These are phyloP conservation scores for Orbilia ellipsospora DNA, from an alignment of 2,329 filamentous ascomycete species.

Conservation along the genomic window DNA sequence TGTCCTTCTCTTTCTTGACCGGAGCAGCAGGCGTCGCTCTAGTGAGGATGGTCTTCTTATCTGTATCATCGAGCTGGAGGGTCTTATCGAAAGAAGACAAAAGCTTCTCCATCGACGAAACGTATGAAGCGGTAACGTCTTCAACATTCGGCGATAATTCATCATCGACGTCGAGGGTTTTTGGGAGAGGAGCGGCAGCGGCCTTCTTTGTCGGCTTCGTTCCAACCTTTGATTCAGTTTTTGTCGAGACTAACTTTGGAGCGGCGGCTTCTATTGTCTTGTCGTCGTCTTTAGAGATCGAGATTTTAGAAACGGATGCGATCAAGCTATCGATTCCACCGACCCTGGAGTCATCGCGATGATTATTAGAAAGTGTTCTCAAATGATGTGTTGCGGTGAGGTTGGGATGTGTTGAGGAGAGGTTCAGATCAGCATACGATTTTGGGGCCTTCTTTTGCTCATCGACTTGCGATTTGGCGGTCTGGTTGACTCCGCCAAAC, in stretches of 20 bases:
- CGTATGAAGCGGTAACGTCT: constrained; percentile 53
- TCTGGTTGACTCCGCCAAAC: constrained; percentile 36
- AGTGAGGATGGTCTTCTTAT: constrained; percentile 47
- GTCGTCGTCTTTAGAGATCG: constrained; percentile 50
- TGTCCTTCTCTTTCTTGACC: constrained; percentile 54
- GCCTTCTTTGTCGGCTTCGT: constrained; percentile 19
- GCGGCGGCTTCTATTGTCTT: constrained; percentile 54
- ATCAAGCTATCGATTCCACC: constrained; percentile 53
- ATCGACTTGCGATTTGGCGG: constrained; percentile 24
- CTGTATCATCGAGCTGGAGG: constrained; percentile 49
- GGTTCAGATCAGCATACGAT: constrained; percentile 44
- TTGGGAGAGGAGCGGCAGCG: constrained; percentile 27
- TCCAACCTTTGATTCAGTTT: constrained; percentile 21
- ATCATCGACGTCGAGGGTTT: constrained; percentile 50
- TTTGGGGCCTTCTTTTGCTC: constrained; percentile 46
- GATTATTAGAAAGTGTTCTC: constrained; percentile 16
- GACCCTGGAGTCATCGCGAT: constrained; percentile 18
- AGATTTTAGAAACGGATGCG: constrained; percentile 51
- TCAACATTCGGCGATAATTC: constrained; percentile 40
- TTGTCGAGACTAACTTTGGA: constrained; percentile 36
- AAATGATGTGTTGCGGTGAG: constrained; percentile 37
- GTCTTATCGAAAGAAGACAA: constrained; percentile 53
- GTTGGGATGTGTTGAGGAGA: constrained; percentile 41
- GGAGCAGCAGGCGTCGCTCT: constrained; percentile 21
- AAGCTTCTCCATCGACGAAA: constrained; percentile 54